Conservation (phyloP, 345 rosid genomes). For the Eucalyptus guilfoylei region DNA sequence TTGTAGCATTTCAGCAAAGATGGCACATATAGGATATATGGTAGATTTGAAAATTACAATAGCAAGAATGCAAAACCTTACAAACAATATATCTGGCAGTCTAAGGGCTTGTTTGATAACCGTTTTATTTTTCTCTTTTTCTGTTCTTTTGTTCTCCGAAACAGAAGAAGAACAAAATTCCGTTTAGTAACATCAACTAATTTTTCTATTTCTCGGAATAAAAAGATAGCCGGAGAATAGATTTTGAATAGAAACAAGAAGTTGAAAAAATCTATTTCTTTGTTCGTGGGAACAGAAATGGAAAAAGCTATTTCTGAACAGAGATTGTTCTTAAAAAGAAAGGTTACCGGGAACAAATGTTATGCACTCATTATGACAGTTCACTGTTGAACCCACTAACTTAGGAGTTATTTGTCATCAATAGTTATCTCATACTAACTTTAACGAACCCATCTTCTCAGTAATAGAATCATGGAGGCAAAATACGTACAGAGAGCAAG, state of each 20-base stretch:
- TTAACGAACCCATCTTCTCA: not conserved
- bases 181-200: no score
- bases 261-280: no score
- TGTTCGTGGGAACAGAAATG: fast-evolving
- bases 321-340: no score
- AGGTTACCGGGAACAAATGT: not conserved
- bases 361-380: not conserved
- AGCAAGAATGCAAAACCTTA: not conserved
- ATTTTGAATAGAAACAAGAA: no score
- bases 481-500: not conserved
- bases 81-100: not conserved
- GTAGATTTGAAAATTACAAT: not conserved
- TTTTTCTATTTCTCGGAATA: no score
- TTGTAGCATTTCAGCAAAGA: not conserved
- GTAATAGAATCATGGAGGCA: not conserved
- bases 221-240: no score
- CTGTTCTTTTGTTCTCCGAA: no score
- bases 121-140: no score
- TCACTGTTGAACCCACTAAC: not conserved
- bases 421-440: not conserved
- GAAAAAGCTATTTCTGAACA: no score
- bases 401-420: not conserved
- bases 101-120: not conserved
- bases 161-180: no score
- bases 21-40: not conserved